phyloP scores from a whole-genome alignment of 2,329 filamentous ascomycete species.

The Ophiostoma fasciatum region DNA sequence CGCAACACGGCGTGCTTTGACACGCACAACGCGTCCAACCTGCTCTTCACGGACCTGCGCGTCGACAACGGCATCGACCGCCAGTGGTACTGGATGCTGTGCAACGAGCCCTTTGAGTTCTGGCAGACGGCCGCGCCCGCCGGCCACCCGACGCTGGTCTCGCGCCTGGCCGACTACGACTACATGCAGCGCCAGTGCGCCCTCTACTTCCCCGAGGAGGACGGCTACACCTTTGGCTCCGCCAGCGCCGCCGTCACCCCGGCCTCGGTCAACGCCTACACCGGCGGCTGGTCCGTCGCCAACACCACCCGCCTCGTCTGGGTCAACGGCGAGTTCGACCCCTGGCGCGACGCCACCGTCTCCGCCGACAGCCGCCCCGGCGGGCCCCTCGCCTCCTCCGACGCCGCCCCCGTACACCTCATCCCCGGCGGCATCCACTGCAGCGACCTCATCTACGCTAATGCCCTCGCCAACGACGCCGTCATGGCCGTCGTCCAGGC shows the following conservation, averaged over 20 bases:
- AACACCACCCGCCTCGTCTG: slow-evolving; percentile 25
- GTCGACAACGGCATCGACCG: slow-evolving; percentile 28
- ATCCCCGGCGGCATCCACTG: slow-evolving; percentile 25
- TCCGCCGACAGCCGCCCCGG: slow-evolving; percentile 23
- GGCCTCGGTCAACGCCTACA: slow-evolving; percentile 21
- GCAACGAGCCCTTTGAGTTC: slow-evolving; percentile 32
- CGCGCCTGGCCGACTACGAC: slow-evolving; percentile 20
- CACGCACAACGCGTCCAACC: slow-evolving; percentile 29
- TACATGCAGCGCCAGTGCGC: slow-evolving; percentile 30
- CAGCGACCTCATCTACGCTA: slow-evolving; percentile 25
- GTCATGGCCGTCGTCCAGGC: slow-evolving; percentile 34
- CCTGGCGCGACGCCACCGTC: slow-evolving; percentile 26
- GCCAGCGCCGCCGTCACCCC: slow-evolving; percentile 18
- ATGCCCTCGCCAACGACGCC: slow-evolving; percentile 35
- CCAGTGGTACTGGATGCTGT: slow-evolving; percentile 42
- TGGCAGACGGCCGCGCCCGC: slow-evolving; percentile 31
- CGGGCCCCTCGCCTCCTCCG: slow-evolving; percentile 21
- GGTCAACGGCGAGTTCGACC: slow-evolving; percentile 26
- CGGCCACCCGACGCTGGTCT: slow-evolving; percentile 25
- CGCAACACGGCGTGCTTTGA: slow-evolving; percentile 32
- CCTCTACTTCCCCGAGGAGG: slow-evolving; percentile 26
- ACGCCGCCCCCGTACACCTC: slow-evolving; percentile 20
- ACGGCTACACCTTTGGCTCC: slow-evolving; percentile 20
- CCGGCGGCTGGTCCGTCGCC: slow-evolving; percentile 26
- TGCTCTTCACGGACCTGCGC: slow-evolving; percentile 22